Evolutionary conservation across 2,329 filamentous ascomycete genomes (phyloP), one percentile per base, ranked within the genome.

Genomic region (Amauroascus verrucosus): DNA sequence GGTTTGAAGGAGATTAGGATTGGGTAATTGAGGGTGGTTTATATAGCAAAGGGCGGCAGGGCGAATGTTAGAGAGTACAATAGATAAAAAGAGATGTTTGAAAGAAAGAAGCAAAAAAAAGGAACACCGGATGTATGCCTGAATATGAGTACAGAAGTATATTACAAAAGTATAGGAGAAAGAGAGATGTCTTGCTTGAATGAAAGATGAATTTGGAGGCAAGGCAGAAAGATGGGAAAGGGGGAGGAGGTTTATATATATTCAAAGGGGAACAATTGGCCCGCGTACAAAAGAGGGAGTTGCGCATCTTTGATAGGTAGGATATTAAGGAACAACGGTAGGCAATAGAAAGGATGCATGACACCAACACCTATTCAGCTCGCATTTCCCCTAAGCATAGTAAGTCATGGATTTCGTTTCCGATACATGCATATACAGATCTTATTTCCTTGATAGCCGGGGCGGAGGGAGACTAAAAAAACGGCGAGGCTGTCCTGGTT

Each of bases 101-200:
- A 52, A 43, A 20, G 24, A 22, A 35, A 4, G 26, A 30, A 30
- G 26, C 4, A 24, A 24, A 18, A 37, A n/a, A 24, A 38, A n/a
- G n/a, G n/a, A n/a, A 48, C 32, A 48, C 46, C 33, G 33, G 22
- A 11, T 26, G 46, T 24, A 38, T 48, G 46, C 20, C 32, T 41
- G 20, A 24, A 44, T 51, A 51, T 44, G 18, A 24, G 40, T 44
- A 51, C 38, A 51, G 38, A 51, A 33, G 35, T n/a, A 20, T 52
- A 46, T 46, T 52, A 52, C 41, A n/a, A 52, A 52, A n/a, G 33
- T 45, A 46, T 51, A 51, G 11, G 32, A 11, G n/a, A 28, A 22
- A 52, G 45, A 52, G 32, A 41, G 33, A 22, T 24, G 40, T 52
- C 22, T 46, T 24, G 32, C 13, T 37, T 45, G 40, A 30, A 46